Evolutionary conservation across 192 early-diverging fungal species (phyloP).

Genomic region (Coemansia sp.): DNA sequence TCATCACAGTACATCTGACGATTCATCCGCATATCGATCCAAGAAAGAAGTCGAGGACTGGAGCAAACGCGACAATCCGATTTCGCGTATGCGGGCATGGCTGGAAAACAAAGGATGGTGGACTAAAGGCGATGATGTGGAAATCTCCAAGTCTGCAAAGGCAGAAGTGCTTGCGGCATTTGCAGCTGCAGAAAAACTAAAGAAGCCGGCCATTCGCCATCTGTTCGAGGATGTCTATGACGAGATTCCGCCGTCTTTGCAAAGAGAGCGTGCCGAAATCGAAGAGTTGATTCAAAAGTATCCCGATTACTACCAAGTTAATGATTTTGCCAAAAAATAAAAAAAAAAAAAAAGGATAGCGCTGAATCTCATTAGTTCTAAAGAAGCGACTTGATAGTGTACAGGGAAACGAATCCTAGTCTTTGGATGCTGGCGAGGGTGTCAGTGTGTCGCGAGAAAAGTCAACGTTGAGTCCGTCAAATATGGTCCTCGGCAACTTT

Average conservation of each 20-base stretch:
- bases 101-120: conserved; percentile 83
- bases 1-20: conserved; percentile 97
- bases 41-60: conserved; percentile 90
- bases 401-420: background rate
- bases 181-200: conserved; percentile 76
- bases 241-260: conserved; percentile 70
- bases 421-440: conserved; percentile 12
- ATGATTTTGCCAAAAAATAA: conserved; percentile 43
- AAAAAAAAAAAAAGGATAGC: too few species aligned
- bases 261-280: conserved; percentile 78
- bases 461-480: conserved; percentile 50
- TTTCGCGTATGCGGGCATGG: conserved; percentile 87
- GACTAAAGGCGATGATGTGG: conserved; percentile 68
- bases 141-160: conserved; percentile 60
- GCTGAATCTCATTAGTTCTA: too few species aligned
- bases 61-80: conserved; percentile 83
- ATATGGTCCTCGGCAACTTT: conserved; percentile 65
- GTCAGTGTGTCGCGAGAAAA: conserved; percentile 43
- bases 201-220: conserved; percentile 80
- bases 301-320: conserved; percentile 74
- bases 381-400: too few species aligned
- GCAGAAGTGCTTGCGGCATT: conserved; percentile 79
- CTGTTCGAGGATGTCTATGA: conserved; percentile 96
- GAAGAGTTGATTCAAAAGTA: conserved; percentile 74
- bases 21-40: conserved; percentile 92